phyloP scores from a whole-genome alignment of 1,284 basidiomycete species.

The Tetrapyrgos nigripes region DNA sequence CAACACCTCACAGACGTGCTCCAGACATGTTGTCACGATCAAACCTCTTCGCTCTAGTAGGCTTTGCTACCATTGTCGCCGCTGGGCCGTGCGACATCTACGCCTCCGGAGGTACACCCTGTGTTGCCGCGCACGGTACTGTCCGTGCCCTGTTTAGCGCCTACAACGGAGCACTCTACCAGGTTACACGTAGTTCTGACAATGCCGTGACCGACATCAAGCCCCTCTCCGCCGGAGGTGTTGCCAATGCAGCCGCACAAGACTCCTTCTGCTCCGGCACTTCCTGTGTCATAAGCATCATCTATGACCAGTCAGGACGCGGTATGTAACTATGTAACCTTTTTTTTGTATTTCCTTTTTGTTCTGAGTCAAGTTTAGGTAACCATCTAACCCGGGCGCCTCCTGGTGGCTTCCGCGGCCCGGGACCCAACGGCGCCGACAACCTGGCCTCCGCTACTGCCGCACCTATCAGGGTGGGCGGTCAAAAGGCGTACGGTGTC shows the following conservation, averaged over 20 bases:
- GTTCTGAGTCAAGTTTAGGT: too few species aligned
- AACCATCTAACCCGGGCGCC: slow-evolving; percentile 8
- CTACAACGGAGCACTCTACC: slow-evolving; percentile 7
- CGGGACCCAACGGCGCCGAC: slow-evolving; percentile 1
- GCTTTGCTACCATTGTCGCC: neutral
- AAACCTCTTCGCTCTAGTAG: neutral
- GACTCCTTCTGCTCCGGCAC: too few species aligned
- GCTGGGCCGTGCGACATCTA: slow-evolving; percentile 1
- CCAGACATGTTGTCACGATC: neutral
- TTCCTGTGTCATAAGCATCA: slow-evolving; percentile 9
- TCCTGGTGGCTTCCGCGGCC: slow-evolving; percentile 3
- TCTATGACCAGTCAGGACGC: slow-evolving; percentile 11
- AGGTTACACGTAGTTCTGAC: slow-evolving; percentile 8
- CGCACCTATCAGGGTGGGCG: slow-evolving; percentile 6
- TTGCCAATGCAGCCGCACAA: slow-evolving; percentile 10
- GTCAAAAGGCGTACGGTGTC: slow-evolving; percentile 12
- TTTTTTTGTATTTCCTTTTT: too few species aligned
- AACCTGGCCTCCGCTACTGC: neutral
- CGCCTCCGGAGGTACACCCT: neutral
- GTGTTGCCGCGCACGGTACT: neutral
- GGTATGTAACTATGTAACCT: too few species aligned
- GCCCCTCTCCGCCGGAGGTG: slow-evolving; percentile 11
- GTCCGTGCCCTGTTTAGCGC: slow-evolving; percentile 4
- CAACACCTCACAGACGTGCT: neutral
- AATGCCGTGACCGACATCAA: slow-evolving; percentile 1